A percentile compares a stretch with the other conserved stretches of the same genome.
Evolutionary conservation across 1,284 basidiomycete species (phyloP).

Genomic region (Cutaneotrichosporon cutaneum): DNA sequence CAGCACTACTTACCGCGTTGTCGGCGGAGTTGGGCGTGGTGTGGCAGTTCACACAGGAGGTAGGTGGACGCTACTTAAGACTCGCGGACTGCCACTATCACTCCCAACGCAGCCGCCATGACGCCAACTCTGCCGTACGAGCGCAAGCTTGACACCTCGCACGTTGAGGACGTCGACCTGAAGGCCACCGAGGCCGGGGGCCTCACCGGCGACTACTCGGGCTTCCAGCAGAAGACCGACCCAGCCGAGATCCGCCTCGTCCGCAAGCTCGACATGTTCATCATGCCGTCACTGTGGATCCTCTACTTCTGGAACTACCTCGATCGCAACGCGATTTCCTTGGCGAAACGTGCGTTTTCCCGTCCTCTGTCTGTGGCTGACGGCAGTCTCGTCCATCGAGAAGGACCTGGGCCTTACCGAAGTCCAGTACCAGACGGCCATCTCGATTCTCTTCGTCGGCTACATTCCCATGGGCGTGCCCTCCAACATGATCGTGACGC

Average conservation of each 20-base stretch:
- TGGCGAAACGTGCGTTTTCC: no score
- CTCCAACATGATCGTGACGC: constrained; percentile 43
- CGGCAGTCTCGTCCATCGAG: background rate
- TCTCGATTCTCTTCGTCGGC: constrained; percentile 50
- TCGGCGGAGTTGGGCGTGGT: no score
- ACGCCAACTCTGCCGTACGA: no score
- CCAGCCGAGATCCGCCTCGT: constrained; percentile 28
- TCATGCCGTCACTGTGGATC: constrained; percentile 15
- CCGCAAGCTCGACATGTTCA: constrained; percentile 29
- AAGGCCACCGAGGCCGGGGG: background rate
- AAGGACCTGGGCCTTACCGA: constrained; percentile 39
- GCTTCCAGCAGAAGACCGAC: constrained; percentile 30
- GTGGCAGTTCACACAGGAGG: no score
- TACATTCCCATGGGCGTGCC: constrained; percentile 46
- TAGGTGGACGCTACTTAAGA: no score
- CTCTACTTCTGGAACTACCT: no score
- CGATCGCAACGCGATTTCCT: no score
- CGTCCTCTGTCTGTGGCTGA: no score
- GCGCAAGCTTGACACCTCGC: no score
- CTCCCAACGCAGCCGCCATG: no score
- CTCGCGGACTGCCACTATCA: no score
- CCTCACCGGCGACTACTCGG: constrained; percentile 25
- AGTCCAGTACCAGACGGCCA: constrained; percentile 36
- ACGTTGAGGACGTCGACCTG: background rate
- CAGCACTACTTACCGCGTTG: no score